Base-by-base conservation (phyloP, 2,329 filamentous ascomycete genomes). In the Colletotrichum sp. region DNA sequence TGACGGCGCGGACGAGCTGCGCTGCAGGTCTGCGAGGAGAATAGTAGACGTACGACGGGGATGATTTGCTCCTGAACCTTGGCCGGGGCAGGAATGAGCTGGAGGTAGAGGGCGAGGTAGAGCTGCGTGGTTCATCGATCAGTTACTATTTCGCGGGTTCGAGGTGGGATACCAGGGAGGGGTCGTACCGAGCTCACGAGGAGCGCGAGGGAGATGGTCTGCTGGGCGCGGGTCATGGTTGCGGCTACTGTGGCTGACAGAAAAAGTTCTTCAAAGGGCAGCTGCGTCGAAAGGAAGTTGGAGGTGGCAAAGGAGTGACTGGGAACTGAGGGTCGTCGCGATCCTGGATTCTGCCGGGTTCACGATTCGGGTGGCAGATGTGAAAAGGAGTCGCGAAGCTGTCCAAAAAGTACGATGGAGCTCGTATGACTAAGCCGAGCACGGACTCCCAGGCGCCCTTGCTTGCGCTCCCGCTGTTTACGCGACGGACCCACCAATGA, bases 171-270 rank as follows among this genome's bases (percentile, higher is more conserved):
- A 26, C 44, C 34, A 69, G 49, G 65, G 59, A 59, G 68, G 66
- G 65, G 69, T 72, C 92, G 81, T 93, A 98, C 96, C 49, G 96
- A 98, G 81, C 95, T 95, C 86, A 97, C 91, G 80, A 98, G 91
- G 82, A 98, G 92, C 82, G 93, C 93, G 82, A 98, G 90, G 77
- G 96, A 98, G 84, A 98, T 93, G 79, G 95, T 96, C 87, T 99
- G 96, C 85, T 95, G 93, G 26, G 97, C 97, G 87, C 96, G 95
- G 80, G 97, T 98, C 97, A 99, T 99, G n/a, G 21, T 59, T 28
- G 28, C n/a, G 34, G 10, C 30, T n/a, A n/a, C n/a, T n/a, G n/a
- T n/a, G n/a, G n/a, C n/a, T n/a, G n/a, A n/a, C n/a, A n/a, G n/a
- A n/a, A n/a, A n/a, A n/a, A n/a, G n/a, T n/a, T n/a, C n/a, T n/a